These are phyloP conservation scores for Inga oerstediana DNA, from an alignment of 306 rosid genomes.

Conservation along the genomic window DNA sequence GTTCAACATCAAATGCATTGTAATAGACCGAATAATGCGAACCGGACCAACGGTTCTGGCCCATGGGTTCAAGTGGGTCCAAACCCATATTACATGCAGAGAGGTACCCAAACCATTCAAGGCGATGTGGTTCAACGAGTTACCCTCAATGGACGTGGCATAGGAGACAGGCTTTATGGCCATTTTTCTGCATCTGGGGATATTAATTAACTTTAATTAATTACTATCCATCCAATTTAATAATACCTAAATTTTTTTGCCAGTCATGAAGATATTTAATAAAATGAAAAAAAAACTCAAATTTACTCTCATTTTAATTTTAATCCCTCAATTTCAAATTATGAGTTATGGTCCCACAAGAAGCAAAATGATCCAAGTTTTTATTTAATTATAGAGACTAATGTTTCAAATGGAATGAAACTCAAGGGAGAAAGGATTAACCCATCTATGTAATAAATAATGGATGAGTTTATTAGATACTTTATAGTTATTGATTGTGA, in stretches of 20 bases:
- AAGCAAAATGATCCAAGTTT: no score
- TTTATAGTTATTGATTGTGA: background rate
- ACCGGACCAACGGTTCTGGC: background rate
- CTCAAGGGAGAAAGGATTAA: no score
- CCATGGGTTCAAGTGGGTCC: background rate
- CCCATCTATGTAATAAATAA: background rate
- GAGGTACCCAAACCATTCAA: background rate
- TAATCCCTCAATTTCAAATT: no score
- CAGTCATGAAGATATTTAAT: background rate
- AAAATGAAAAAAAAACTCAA: no score
- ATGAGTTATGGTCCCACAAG: no score
- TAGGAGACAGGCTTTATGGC: background rate
- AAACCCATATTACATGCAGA: background rate
- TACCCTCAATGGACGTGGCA: background rate
- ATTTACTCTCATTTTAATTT: no score
- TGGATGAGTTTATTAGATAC: background rate
- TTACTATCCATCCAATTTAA: background rate
- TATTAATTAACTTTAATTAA: background rate
- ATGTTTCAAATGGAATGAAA: no score
- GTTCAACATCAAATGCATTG: background rate
- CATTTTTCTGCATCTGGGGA: background rate
- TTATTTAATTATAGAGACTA: no score
- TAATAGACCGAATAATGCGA: background rate
- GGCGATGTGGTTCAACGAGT: background rate
- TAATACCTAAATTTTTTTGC: background rate